Evolutionary conservation across 768 basidiomycete species (phyloP), one percentile per base, ranked within the genome.

Genomic region (Naematelia aurantialba): DNA sequence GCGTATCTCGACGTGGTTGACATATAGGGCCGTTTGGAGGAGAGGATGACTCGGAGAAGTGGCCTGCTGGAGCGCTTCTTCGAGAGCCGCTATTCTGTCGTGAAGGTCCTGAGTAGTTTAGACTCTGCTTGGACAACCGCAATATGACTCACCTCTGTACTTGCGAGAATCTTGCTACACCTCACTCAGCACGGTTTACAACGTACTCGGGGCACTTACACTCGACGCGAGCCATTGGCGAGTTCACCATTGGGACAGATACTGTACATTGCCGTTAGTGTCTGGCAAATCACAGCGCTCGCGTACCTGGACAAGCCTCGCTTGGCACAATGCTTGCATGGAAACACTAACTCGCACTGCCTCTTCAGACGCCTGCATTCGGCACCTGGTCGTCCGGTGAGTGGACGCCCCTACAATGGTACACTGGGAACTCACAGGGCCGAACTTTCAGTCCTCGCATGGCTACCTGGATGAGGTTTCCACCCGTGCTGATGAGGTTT

Each of bases 61-160:
- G 4, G 21, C 56, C 3, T 21, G 13, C 31, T 34, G 26, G 19
- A 58, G 31, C 46, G 56, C 56, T n/a, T 49, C 56, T 21, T 58
- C 56, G 21, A 58, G 34, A 3, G 29, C 56, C 21, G 46, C 56
- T 49, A 58, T 58, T 14, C 48, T 24, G 5, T 45, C 24, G 42
- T 58, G 56, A 3, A 58, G 56, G 21, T 49, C 56, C 56, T 58
- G 17, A 30, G 29, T 26, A 13, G 1, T 4, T 14, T 49, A 39
- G 34, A 39, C 34, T 17, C 17, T 8, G 8, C 34, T 39, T 8
- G 34, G 34, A 8, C 8, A 8, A 8, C 34, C 8, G 34, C 34
- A 39, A 39, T 45, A 2, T n/a, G 26, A 34, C 48, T 46, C 50
- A 61, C 60, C 46, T 61, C 60, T n/a, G 55, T 61, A 22, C 60